Conservation (phyloP, 1,284 basidiomycete genomes). For the Malassezia yamatoensis region DNA sequence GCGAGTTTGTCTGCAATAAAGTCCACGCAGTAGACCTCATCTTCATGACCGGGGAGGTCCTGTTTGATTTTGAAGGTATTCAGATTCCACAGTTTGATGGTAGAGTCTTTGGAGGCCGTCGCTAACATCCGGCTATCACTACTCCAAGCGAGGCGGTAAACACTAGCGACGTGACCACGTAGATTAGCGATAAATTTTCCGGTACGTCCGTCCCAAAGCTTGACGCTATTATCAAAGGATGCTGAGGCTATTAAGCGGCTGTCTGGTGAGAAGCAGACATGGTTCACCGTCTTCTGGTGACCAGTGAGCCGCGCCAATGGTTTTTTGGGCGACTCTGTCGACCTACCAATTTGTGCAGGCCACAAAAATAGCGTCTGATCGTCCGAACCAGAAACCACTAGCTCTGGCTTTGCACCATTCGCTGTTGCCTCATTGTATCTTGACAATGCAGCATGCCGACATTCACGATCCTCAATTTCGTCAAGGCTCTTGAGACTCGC, state of each 20-base stretch:
- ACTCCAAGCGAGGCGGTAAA: conserved; percentile 89
- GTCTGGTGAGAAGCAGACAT: conserved; percentile 91
- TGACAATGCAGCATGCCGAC: conserved; percentile 46
- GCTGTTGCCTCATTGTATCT: conserved; percentile 65
- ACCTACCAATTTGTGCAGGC: conserved; percentile 32
- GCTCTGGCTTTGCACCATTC: conserved; percentile 59
- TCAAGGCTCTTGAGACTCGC: conserved; percentile 52
- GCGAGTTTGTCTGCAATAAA: conserved; percentile 79
- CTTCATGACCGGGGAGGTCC: conserved; percentile 88
- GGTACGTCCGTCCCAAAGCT: conserved; percentile 70
- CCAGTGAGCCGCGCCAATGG: conserved; percentile 79
- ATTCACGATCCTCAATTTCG: conserved; percentile 15
- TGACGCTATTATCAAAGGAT: conserved; percentile 81
- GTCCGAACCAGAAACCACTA: conserved; percentile 77
- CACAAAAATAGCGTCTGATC: conserved; percentile 61
- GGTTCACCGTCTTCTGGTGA: conserved; percentile 88
- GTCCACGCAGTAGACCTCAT: conserved; percentile 90
- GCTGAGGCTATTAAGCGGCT: conserved; percentile 82
- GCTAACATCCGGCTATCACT: conserved; percentile 83
- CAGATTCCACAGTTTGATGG: conserved; percentile 53
- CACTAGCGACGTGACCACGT: conserved; percentile 83
- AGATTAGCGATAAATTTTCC: conserved; percentile 68
- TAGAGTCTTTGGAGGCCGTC: conserved; percentile 89
- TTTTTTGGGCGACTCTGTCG: conserved; percentile 65
- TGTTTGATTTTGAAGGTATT: conserved; percentile 64